These are phyloP conservation scores for Chlorophyllum brunneum DNA, from an alignment of 768 basidiomycete genomes.

Conservation along the genomic window DNA sequence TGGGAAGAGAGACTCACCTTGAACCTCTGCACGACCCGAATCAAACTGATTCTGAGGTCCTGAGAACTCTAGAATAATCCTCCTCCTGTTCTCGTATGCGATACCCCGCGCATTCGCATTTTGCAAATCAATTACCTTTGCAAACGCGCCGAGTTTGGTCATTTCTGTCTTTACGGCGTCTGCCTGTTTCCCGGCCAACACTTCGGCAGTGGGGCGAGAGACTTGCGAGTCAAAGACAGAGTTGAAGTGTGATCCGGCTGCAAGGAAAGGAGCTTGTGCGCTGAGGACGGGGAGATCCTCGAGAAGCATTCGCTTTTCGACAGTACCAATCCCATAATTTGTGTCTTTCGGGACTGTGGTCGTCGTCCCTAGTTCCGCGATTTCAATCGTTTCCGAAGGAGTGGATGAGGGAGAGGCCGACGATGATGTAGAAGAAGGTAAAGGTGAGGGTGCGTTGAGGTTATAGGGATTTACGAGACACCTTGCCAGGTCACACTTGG, in stretches of 20 bases:
- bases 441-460: conserved; percentile 27
- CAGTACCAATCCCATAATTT: conserved; percentile 63
- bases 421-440: conserved; percentile 22
- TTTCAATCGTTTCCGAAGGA: not conserved
- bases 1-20: conserved; percentile 53
- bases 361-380: conserved; percentile 22
- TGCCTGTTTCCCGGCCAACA: not conserved
- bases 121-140: conserved; percentile 72
- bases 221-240: conserved; percentile 12
- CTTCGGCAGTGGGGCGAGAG: not conserved
- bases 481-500: conserved; percentile 58
- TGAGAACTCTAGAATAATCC: conserved; percentile 81
- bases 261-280: conserved; percentile 20
- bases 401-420: conserved; percentile 21
- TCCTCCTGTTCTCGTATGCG: conserved; percentile 78
- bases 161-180: conserved; percentile 22
- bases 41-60: conserved; percentile 61
- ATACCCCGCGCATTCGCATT: conserved; percentile 89
- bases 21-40: conserved; percentile 83
- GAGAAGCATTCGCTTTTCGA: conserved; percentile 63
- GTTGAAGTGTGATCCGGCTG: not conserved
- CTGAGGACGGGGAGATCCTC: conserved; percentile 57
- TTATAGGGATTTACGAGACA: conserved; percentile 53
- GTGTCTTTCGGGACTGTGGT: conserved; percentile 48
- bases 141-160: conserved; percentile 54